Evolutionary conservation across 176 grass and related monocot genomes (phyloP).

Genomic region (Zea mays): DNA sequence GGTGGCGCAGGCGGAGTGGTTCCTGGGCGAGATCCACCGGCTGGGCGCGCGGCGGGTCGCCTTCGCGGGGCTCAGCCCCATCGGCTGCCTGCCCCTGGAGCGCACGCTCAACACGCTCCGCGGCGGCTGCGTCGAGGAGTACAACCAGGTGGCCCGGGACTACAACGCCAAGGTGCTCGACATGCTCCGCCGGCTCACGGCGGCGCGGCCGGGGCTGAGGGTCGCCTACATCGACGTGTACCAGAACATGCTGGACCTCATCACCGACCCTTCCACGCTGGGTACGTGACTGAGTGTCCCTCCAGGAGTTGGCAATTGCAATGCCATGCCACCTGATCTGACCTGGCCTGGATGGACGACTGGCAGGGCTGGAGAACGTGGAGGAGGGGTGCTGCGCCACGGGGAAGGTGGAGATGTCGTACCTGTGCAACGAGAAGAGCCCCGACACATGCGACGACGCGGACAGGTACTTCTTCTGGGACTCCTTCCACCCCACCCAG

Average conservation of each 20-base stretch:
- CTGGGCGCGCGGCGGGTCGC: slow-evolving; percentile 64
- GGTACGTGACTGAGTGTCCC: slow-evolving; percentile 37
- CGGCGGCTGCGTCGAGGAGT: slow-evolving; percentile 62
- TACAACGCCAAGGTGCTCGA: slow-evolving; percentile 70
- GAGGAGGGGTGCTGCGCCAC: slow-evolving; percentile 70
- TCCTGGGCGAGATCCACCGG: slow-evolving; percentile 57
- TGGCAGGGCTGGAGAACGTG: slow-evolving; percentile 74
- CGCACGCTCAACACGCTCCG: slow-evolving; percentile 46
- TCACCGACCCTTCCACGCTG: slow-evolving; percentile 49
- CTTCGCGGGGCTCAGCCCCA: slow-evolving; percentile 67
- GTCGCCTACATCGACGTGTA: slow-evolving; percentile 56
- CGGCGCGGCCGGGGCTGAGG: slow-evolving; percentile 24
- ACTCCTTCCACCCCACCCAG: slow-evolving; percentile 80
- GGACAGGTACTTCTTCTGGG: slow-evolving; percentile 77
- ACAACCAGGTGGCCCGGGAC: slow-evolving; percentile 61
- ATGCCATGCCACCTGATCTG: no score
- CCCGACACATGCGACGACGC: slow-evolving; percentile 58
- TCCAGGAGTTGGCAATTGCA: no score
- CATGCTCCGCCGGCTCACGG: slow-evolving; percentile 44
- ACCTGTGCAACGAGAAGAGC: slow-evolving; percentile 49
- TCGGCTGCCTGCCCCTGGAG: slow-evolving; percentile 82
- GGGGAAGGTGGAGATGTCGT: slow-evolving; percentile 70
- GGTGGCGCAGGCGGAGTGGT: slow-evolving; percentile 49
- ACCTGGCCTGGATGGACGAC: no score
- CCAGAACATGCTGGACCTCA: slow-evolving; percentile 49